Conservation (phyloP, 1,139 yeast genomes). For the Lodderomyces jiufengensis region DNA sequence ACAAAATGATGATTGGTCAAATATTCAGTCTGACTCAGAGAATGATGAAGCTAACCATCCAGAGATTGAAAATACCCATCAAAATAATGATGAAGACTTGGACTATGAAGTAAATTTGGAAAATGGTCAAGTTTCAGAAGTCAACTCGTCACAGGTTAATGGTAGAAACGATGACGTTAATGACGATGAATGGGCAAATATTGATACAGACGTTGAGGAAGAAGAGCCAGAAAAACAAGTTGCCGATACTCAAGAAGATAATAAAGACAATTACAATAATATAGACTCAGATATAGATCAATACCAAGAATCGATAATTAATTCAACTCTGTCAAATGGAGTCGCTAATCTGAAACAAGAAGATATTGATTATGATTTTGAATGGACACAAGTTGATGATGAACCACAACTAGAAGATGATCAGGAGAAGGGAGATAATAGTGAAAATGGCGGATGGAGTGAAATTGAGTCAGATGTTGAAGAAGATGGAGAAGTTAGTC, state of each 20-base stretch:
- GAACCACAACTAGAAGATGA: neutral
- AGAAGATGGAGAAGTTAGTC: slow-evolving; percentile 3
- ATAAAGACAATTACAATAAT: neutral
- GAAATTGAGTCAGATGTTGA: neutral
- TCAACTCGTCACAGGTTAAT: too few relatives aligned
- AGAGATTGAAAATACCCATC: neutral
- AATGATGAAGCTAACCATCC: slow-evolving; percentile 1
- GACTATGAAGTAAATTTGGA: neutral
- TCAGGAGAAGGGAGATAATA: too few relatives aligned
- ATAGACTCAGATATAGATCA: neutral
- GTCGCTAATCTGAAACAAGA: neutral
- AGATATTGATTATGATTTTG: neutral
- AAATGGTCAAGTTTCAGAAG: too few relatives aligned
- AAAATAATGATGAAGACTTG: neutral
- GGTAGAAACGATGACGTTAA: too few relatives aligned
- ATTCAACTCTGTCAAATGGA: neutral
- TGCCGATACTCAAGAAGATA: neutral
- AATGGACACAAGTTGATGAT: slow-evolving; percentile 3
- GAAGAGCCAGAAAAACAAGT: neutral
- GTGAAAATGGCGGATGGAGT: neutral
- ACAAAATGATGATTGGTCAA: slow-evolving; percentile 11
- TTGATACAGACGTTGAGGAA: slow-evolving; percentile 1
- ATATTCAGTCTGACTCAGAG: slow-evolving; percentile 9
- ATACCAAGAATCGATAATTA: neutral
- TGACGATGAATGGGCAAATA: slow-evolving; percentile 1